Evolutionary conservation across 805 yeast species (phyloP).

Genomic region (Zygoascus bituminiphila): DNA sequence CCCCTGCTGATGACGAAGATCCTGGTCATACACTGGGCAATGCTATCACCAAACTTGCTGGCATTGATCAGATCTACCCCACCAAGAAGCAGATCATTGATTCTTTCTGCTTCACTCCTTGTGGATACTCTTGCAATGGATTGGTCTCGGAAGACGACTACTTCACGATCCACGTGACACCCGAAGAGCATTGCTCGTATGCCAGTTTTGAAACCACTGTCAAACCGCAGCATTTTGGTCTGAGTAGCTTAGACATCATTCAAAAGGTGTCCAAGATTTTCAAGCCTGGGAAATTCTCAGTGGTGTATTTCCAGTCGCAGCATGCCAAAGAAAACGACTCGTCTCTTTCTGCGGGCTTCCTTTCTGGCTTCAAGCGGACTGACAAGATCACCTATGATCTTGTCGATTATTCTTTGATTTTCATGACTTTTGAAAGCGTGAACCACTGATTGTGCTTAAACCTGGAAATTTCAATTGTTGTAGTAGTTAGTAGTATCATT

Average conservation of each 20-base stretch:
- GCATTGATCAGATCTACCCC: conserved; percentile 53
- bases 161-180: conserved; percentile 88
- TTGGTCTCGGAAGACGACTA: conserved; percentile 53
- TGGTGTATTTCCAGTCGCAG: conserved; percentile 42
- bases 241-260: conserved; percentile 47
- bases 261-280: conserved; percentile 54
- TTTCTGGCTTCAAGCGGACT: conserved; percentile 45
- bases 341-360: conserved; percentile 1
- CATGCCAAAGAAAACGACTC: conserved; percentile 5
- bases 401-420: conserved; percentile 63
- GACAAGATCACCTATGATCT: conserved; percentile 71
- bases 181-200: conserved; percentile 89
- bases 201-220: conserved; percentile 93
- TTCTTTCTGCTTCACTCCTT: conserved; percentile 86
- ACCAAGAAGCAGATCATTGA: conserved; percentile 42
- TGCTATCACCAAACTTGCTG: conserved; percentile 54
- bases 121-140: conserved; percentile 91
- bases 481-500: not conserved
- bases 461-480: conserved; percentile 3
- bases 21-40: conserved; percentile 80
- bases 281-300: conserved; percentile 67
- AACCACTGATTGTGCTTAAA: not conserved
- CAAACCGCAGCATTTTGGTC: conserved; percentile 34
- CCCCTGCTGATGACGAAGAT: conserved; percentile 37
- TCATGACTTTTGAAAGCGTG: conserved; percentile 50